phyloP scores from a whole-genome alignment of 1,284 basidiomycete genomes.

The Caloboletus firmus region DNA sequence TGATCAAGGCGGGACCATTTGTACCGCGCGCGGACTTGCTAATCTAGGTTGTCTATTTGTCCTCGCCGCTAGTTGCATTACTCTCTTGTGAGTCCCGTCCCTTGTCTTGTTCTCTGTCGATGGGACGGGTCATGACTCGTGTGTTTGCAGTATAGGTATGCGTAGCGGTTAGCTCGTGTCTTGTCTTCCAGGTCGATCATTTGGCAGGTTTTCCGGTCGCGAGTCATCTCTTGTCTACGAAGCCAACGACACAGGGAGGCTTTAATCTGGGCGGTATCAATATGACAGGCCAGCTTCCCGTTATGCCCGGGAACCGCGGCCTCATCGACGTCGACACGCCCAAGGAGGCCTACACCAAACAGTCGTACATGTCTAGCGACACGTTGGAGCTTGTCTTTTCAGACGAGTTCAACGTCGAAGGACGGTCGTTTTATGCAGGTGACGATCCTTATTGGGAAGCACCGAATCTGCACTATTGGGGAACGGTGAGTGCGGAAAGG shows the following conservation, averaged over 20 bases:
- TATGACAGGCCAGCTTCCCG: conserved; percentile 58
- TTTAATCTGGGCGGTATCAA: conserved; percentile 57
- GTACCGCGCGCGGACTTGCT: conserved; percentile 40
- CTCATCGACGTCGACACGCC: conserved; percentile 82
- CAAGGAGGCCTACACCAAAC: conserved; percentile 54
- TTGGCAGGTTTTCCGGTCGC: conserved; percentile 32
- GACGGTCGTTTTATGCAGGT: conserved; percentile 54
- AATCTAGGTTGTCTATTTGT: conserved; percentile 49
- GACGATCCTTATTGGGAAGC: conserved; percentile 70
- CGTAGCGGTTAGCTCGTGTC: neutral
- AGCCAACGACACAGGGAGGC: conserved; percentile 38
- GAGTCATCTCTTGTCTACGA: conserved; percentile 44
- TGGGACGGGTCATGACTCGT: neutral
- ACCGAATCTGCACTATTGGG: conserved; percentile 74
- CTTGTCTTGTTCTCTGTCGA: neutral
- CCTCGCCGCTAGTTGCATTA: conserved; percentile 36
- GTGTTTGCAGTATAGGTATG: conserved; percentile 25
- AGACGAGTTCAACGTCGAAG: conserved; percentile 67
- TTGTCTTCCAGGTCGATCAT: neutral
- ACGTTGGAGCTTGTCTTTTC: conserved; percentile 62
- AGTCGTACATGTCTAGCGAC: conserved; percentile 51
- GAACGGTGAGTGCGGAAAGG: conserved; percentile 27
- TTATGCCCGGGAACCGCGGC: conserved; percentile 62
- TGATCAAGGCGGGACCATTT: conserved; percentile 43
- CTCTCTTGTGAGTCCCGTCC: conserved; percentile 39